phyloP scores from a whole-genome alignment of 208 protist genomes.

The Wallacemonas sp. region DNA sequence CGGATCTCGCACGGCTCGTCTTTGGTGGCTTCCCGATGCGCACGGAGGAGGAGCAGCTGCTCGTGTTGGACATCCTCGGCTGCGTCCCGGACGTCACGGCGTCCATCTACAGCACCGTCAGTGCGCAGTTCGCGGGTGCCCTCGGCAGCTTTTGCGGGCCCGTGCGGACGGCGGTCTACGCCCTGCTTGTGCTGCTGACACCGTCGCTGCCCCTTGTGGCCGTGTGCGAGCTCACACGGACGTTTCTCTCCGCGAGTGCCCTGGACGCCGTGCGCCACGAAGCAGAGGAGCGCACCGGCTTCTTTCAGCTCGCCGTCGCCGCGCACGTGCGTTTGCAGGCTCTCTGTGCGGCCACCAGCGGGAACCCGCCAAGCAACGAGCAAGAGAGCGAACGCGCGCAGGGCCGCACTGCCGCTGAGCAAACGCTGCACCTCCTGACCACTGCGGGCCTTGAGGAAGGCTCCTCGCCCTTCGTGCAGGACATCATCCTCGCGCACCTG shows the following conservation, averaged over 20 bases:
- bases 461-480: constrained; percentile 30
- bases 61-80: constrained; percentile 25
- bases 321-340: neutral
- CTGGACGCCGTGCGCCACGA: constrained; percentile 2
- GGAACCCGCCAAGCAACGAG: neutral
- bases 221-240: neutral
- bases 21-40: constrained; percentile 24
- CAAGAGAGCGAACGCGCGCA: neutral
- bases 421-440: constrained; percentile 16
- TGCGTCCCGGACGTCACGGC: neutral
- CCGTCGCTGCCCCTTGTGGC: constrained; percentile 9
- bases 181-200: constrained; percentile 15
- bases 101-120: constrained; percentile 17
- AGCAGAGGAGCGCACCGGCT: constrained; percentile 22
- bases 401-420: neutral
- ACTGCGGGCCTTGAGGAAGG: constrained; percentile 27
- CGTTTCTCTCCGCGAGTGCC: constrained; percentile 23
- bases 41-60: constrained; percentile 16
- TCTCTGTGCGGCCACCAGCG: neutral
- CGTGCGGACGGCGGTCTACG: constrained; percentile 24
- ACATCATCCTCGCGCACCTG: constrained; percentile 41
- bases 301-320: constrained; percentile 17
- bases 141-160: constrained; percentile 3
- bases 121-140: constrained; percentile 27
- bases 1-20: constrained; percentile 16